Evolutionary conservation across 2,329 filamentous ascomycete genomes (phyloP).

Genomic region (Xylariaceae sp.): DNA sequence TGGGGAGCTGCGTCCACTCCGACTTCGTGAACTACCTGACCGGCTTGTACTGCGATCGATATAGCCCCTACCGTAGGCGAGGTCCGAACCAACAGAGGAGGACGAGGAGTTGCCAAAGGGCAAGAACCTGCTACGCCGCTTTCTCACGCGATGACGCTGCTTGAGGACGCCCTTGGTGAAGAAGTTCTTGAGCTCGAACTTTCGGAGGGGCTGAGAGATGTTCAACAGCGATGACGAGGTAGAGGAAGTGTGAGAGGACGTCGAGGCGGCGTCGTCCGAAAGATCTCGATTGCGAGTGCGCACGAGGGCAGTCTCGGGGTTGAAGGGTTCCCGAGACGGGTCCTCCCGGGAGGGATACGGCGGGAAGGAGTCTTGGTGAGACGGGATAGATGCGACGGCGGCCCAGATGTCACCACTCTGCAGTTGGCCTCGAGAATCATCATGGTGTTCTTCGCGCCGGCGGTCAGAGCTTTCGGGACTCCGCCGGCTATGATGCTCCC

Average conservation of each 20-base stretch:
- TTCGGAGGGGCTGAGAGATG: slow-evolving; percentile 52
- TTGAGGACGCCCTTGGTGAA: slow-evolving; percentile 55
- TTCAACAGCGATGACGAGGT: slow-evolving; percentile 59
- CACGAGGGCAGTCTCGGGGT: slow-evolving; percentile 19
- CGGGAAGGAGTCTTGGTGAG: slow-evolving; percentile 18
- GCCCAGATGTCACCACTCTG: slow-evolving; percentile 18
- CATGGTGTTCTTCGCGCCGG: slow-evolving; percentile 42
- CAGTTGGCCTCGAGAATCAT: slow-evolving; percentile 39
- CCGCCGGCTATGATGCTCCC: slow-evolving; percentile 49
- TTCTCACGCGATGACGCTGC: slow-evolving; percentile 38
- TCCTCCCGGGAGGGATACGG: slow-evolving; percentile 6
- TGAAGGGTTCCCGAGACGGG: slow-evolving; percentile 12
- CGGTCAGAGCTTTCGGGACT: slow-evolving; percentile 52
- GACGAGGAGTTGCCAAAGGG: slow-evolving; percentile 59
- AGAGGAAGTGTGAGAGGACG: slow-evolving; percentile 42
- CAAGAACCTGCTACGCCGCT: slow-evolving; percentile 48
- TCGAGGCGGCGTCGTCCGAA: slow-evolving; percentile 25
- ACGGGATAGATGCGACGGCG: slow-evolving; percentile 19
- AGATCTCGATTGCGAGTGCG: slow-evolving; percentile 26
- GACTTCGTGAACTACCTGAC: slow-evolving; percentile 28
- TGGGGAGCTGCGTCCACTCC: slow-evolving; percentile 16
- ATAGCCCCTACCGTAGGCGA: slow-evolving; percentile 62
- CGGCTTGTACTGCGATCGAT: slow-evolving; percentile 38
- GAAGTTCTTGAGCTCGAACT: slow-evolving; percentile 55
- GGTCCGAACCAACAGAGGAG: slow-evolving; percentile 61